Conservation (phyloP, 768 basidiomycete genomes). For the Serendipita indica region DNA sequence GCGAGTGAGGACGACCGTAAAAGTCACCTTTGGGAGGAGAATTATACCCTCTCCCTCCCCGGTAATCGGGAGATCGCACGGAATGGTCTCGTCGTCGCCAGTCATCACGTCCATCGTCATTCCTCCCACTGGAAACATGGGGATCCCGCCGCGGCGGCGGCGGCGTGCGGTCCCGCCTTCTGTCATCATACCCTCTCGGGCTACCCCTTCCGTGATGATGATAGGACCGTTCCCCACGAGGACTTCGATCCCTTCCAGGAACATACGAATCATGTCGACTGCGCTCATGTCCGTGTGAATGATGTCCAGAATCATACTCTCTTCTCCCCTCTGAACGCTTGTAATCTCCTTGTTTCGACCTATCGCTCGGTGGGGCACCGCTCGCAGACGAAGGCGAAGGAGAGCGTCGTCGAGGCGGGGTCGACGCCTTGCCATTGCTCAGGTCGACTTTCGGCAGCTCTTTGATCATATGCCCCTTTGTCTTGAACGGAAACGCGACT, state of each 20-base stretch:
- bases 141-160: neutral
- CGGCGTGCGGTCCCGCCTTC: neutral
- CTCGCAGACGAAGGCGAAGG: neutral
- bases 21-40: neutral
- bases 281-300: neutral
- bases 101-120: neutral
- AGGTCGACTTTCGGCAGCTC: conserved; percentile 2
- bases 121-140: neutral
- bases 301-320: no score
- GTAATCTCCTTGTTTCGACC: conserved; percentile 19
- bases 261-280: neutral
- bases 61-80: neutral
- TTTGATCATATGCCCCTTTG: conserved; percentile 19
- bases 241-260: neutral
- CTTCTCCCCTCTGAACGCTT: neutral
- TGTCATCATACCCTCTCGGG: neutral
- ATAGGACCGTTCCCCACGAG: neutral
- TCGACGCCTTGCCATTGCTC: neutral
- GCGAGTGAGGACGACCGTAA: neutral
- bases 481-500: conserved; percentile 67
- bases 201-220: neutral
- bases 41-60: neutral
- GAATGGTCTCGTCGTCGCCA: neutral
- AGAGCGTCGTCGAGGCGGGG: neutral
- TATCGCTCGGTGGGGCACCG: conserved; percentile 22